phyloP scores from a whole-genome alignment of 2,329 filamentous ascomycete genomes.

The Fusarium beomiforme region DNA sequence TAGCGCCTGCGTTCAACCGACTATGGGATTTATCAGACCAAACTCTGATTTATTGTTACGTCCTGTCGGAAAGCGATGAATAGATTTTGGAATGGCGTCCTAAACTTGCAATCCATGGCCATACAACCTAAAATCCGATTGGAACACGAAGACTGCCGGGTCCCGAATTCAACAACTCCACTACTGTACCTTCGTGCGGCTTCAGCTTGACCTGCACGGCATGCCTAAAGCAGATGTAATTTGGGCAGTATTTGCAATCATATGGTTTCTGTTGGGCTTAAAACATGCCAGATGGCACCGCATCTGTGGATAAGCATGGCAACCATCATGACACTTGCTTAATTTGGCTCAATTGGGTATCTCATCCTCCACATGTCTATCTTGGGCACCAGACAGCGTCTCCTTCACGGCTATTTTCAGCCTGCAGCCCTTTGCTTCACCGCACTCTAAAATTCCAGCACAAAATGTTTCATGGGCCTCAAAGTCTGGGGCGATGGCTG shows the following conservation, averaged over 20 bases:
- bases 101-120: conserved; percentile 20
- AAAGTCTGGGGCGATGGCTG: conserved; percentile 10
- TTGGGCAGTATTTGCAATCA: conserved; percentile 37
- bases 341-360: conserved; percentile 42
- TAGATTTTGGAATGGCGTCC: conserved; percentile 18
- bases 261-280: conserved; percentile 37
- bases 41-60: neutral
- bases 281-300: conserved; percentile 58
- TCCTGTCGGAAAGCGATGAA: neutral
- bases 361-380: conserved; percentile 38
- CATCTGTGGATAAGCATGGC: conserved; percentile 53
- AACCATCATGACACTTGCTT: conserved; percentile 33
- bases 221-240: conserved; percentile 32
- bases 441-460: conserved; percentile 25
- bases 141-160: conserved; percentile 35
- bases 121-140: conserved; percentile 38
- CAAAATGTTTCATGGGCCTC: conserved; percentile 27
- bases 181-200: conserved; percentile 33
- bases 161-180: conserved; percentile 38
- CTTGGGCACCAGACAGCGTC: conserved; percentile 30
- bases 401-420: conserved; percentile 28
- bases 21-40: conserved; percentile 3
- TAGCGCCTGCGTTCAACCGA: neutral
- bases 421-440: conserved; percentile 34
- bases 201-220: conserved; percentile 33